phyloP scores from a whole-genome alignment of 208 protist genomes.

The Leishmania turanica region DNA sequence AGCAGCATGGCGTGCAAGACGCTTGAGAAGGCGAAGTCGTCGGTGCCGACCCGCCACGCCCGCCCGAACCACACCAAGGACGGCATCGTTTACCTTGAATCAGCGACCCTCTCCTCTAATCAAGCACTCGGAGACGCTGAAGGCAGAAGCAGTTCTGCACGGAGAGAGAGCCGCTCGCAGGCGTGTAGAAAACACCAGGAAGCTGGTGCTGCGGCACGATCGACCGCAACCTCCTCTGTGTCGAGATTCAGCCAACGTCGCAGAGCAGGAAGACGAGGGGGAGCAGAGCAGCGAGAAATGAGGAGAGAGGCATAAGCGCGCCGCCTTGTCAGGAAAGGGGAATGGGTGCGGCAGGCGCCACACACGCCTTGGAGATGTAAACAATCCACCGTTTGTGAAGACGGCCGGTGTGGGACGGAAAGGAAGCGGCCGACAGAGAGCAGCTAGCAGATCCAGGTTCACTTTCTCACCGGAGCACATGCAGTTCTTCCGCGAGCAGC shows the following conservation, averaged over 20 bases:
- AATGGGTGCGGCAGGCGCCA: too few species aligned
- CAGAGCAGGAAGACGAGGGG: not conserved
- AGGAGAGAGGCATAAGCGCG: not conserved
- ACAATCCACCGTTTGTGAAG: not conserved
- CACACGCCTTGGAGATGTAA: not conserved
- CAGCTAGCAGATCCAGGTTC: not conserved
- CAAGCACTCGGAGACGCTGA: not conserved
- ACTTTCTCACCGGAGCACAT: not conserved
- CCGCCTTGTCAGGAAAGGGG: not conserved
- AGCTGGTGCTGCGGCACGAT: not conserved
- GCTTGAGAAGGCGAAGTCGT: slow-evolving; percentile 81
- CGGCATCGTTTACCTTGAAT: slow-evolving; percentile 47
- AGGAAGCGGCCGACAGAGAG: not conserved
- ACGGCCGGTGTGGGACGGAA: not conserved
- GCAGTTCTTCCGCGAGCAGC: not conserved
- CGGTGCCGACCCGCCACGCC: slow-evolving; percentile 68
- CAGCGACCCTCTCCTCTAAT: not conserved
- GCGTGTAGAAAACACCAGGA: not conserved
- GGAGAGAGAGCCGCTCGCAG: not conserved
- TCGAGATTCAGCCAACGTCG: not conserved
- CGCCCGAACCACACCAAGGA: slow-evolving; percentile 73
- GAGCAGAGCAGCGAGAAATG: not conserved
- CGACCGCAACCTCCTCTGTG: not conserved
- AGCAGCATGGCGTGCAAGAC: slow-evolving; percentile 45
- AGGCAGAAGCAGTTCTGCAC: not conserved